Conservation (phyloP, 805 yeast genomes). For the Candida khao-thaluensis region DNA sequence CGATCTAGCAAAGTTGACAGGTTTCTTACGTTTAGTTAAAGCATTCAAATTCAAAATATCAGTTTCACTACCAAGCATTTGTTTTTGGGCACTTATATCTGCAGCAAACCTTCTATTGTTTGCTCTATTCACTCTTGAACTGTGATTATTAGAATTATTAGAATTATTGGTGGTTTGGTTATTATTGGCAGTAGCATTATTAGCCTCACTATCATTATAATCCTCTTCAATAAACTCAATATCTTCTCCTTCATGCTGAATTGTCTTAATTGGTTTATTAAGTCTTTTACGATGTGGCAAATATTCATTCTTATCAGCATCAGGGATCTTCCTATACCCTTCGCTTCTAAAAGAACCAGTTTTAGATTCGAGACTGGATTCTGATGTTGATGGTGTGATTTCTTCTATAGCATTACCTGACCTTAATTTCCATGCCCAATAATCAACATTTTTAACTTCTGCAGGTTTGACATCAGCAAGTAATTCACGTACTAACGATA, state of each 20-base stretch:
- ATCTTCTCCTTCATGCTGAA: conserved; percentile 62
- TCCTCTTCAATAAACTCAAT: conserved; percentile 12
- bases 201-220: conserved; percentile 19
- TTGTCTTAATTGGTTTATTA: conserved; percentile 69
- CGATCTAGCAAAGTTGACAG: conserved; percentile 94
- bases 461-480: conserved; percentile 24
- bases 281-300: conserved; percentile 76
- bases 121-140: conserved; percentile 84
- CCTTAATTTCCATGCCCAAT: conserved; percentile 68
- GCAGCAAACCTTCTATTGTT: conserved; percentile 86
- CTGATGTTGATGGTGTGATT: conserved; percentile 27
- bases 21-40: conserved; percentile 84
- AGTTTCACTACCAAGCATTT: conserved; percentile 74
- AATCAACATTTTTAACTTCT: conserved; percentile 38
- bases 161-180: conserved; percentile 9
- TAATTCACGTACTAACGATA: conserved; percentile 48
- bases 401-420: conserved; percentile 24
- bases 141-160: conserved; percentile 39
- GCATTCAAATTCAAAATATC: conserved; percentile 84
- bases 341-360: conserved; percentile 69
- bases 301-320: conserved; percentile 68
- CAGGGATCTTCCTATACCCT: conserved; percentile 73
- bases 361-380: conserved; percentile 35
- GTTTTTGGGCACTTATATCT: conserved; percentile 78
- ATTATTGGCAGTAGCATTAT: conserved; percentile 53